phyloP scores from a whole-genome alignment of 2,329 filamentous ascomycete genomes.

The Neopestalotiopsis sp. region DNA sequence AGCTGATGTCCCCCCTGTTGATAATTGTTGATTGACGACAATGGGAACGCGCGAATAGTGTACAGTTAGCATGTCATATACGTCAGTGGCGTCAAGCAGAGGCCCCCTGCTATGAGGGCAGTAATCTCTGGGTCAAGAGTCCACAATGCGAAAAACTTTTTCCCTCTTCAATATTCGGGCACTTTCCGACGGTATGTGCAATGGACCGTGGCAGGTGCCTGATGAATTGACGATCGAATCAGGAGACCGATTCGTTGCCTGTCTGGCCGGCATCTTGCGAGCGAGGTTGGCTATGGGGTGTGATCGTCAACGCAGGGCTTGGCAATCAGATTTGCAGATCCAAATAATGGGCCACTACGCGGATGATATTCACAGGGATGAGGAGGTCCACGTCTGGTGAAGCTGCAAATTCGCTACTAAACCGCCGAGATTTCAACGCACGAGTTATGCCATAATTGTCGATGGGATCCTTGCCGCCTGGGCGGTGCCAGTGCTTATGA shows the following conservation, averaged over 20 bases:
- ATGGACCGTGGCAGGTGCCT: not conserved
- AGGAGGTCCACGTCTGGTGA: not conserved
- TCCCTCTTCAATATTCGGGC: not conserved
- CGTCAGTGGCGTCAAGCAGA: conserved; percentile 12
- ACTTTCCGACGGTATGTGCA: not conserved
- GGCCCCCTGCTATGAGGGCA: not conserved
- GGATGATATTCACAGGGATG: conserved; percentile 14
- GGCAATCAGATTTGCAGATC: conserved; percentile 9
- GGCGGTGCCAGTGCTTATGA: conserved; percentile 1
- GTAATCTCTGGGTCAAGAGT: not conserved
- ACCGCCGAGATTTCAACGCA: conserved; percentile 1
- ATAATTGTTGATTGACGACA: not conserved
- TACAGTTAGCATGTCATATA: conserved; percentile 4
- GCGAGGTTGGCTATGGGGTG: not conserved
- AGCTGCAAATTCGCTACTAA: not conserved
- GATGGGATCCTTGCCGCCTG: conserved; percentile 3
- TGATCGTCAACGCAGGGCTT: conserved; percentile 14
- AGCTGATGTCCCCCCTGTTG: not conserved
- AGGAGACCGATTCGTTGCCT: not conserved
- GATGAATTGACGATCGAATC: conserved; percentile 10
- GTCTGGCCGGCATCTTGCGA: not conserved
- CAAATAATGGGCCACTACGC: not conserved
- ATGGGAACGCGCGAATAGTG: not conserved
- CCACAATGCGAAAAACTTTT: not conserved
- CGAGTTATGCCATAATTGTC: conserved; percentile 3